Evolutionary conservation across 108 stramenopile species (phyloP).

Genomic region (Aureococcus anophagefferens): DNA sequence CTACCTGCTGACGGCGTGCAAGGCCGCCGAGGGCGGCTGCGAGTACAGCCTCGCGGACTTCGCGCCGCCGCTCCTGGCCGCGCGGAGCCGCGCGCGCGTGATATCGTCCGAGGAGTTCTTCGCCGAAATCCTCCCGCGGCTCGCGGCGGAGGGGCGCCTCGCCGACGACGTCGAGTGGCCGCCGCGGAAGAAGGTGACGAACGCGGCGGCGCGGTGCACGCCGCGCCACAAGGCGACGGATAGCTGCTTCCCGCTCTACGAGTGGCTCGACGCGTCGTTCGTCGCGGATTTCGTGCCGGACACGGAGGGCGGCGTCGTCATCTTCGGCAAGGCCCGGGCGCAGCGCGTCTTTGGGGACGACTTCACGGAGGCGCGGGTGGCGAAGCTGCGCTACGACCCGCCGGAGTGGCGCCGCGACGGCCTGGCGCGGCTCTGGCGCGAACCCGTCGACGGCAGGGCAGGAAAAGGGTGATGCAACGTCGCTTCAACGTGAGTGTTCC

Average conservation of each 20-base stretch:
- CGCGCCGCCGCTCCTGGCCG: background rate
- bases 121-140: background rate
- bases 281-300: background rate
- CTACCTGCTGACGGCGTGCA: background rate
- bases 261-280: background rate
- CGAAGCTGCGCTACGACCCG: too few relatives aligned
- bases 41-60: background rate
- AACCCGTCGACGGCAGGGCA: too few relatives aligned
- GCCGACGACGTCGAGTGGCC: background rate
- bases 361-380: too few relatives aligned
- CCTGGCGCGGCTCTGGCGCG: too few relatives aligned
- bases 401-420: too few relatives aligned
- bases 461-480: too few relatives aligned
- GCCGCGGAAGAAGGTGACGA: background rate
- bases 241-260: background rate
- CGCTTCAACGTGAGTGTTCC: too few relatives aligned
- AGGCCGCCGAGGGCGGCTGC: background rate
- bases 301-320: background rate
- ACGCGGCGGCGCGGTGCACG: background rate
- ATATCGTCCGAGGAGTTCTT: background rate
- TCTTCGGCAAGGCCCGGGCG: background rate
- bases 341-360: too few relatives aligned
- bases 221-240: background rate
- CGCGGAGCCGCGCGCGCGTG: background rate
- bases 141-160: background rate